Conservation (phyloP, 1,284 basidiomycete species). For the Trichosporon asahii region DNA sequence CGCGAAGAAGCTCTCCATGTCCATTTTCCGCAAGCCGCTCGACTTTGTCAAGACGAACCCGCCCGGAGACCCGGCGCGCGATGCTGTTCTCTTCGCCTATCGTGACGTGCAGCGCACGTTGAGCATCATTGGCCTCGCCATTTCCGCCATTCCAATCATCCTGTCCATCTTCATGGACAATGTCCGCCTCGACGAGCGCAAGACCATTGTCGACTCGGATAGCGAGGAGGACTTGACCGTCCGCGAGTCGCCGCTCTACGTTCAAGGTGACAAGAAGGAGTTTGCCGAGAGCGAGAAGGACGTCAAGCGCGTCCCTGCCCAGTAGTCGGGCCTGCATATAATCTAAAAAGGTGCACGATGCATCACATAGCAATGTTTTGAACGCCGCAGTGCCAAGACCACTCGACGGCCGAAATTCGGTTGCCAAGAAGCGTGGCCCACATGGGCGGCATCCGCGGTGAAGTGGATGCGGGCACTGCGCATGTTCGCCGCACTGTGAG, state of each 20-base stretch:
- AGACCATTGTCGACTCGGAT: conserved; percentile 25
- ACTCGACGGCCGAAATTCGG: not conserved
- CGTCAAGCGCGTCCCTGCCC: not conserved
- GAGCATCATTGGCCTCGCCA: conserved; percentile 43
- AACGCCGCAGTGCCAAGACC: not conserved
- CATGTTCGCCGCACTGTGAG: not conserved
- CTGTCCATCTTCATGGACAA: conserved; percentile 35
- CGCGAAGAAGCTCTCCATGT: conserved; percentile 28
- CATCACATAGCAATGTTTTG: not conserved
- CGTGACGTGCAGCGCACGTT: conserved; percentile 41
- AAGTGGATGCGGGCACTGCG: not conserved
- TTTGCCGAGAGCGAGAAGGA: not conserved
- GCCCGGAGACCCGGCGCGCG: conserved; percentile 42
- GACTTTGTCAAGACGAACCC: conserved; percentile 40
- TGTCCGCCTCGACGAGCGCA: conserved; percentile 37
- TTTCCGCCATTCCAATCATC: conserved; percentile 31
- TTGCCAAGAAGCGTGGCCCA: not conserved
- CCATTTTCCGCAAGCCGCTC: conserved; percentile 45
- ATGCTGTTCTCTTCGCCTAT: conserved; percentile 43
- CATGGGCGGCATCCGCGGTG: not conserved
- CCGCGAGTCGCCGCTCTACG: not conserved
- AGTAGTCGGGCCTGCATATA: not conserved
- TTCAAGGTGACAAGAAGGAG: not conserved
- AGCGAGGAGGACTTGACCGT: not conserved
- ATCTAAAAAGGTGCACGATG: not conserved